Evolutionary conservation across 2,329 filamentous ascomycete species (phyloP).

Genomic region (Acrocalymma vagum): DNA sequence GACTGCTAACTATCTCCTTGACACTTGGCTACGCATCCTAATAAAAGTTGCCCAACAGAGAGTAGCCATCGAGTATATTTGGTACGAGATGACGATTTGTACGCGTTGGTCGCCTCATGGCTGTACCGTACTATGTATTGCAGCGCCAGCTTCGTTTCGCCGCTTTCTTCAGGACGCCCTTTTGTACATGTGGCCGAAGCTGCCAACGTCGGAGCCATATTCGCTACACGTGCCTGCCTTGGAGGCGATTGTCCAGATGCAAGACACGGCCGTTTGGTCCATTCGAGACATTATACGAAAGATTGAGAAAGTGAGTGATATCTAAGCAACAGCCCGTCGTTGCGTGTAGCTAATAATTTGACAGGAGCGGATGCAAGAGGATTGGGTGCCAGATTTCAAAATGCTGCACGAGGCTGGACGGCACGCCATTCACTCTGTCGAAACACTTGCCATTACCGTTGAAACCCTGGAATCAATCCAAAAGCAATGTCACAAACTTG

Average conservation of each 20-base stretch:
- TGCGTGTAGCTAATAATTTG: no score
- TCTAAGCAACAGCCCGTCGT: no score
- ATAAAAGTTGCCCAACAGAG: constrained; percentile 10
- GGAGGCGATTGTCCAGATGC: constrained; percentile 18
- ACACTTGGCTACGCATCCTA: constrained; percentile 22
- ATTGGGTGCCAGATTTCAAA: constrained; percentile 12
- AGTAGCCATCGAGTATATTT: constrained; percentile 12
- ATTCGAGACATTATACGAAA: constrained; percentile 20
- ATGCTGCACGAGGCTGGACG: constrained; percentile 20
- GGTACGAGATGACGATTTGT: constrained; percentile 28
- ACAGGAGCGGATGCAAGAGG: no score
- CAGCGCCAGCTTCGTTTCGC: constrained; percentile 9
- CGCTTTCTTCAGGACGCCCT: constrained; percentile 8
- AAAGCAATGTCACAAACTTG: background rate
- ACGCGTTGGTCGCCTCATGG: constrained; percentile 10
- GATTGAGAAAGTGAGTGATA: constrained; percentile 19
- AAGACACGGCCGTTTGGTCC: constrained; percentile 23
- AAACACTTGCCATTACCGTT: constrained; percentile 17
- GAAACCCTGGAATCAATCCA: constrained; percentile 16
- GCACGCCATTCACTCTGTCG: constrained; percentile 23
- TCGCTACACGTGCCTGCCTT: constrained; percentile 20
- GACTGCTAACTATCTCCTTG: no score
- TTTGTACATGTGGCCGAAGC: constrained; percentile 1
- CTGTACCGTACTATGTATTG: constrained; percentile 18
- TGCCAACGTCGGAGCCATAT: constrained; percentile 12